phyloP scores from a whole-genome alignment of 169 alveolate genomes.

The Plasmodium coatneyi region DNA sequence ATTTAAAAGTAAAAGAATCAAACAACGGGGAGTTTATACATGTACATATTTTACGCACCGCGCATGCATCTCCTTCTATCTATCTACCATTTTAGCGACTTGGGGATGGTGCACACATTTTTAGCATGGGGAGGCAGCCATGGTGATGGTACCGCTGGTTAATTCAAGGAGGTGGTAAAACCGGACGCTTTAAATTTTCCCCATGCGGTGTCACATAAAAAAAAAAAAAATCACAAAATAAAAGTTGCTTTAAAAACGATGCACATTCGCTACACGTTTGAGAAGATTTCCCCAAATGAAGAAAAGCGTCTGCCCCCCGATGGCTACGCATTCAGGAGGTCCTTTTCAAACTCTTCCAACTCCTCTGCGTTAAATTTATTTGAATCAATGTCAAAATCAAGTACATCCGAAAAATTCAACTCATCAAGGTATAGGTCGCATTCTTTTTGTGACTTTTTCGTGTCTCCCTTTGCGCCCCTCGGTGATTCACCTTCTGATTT shows the following conservation, averaged over 20 bases:
- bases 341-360: constrained; percentile 65
- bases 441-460: background rate
- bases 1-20: background rate
- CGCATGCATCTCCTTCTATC: background rate
- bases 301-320: background rate
- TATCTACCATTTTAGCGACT: background rate
- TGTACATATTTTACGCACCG: background rate
- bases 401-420: constrained; percentile 13
- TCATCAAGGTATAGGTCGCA: constrained; percentile 31
- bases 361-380: constrained; percentile 39
- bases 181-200: background rate
- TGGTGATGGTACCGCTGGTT: background rate
- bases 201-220: background rate
- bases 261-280: background rate
- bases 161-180: background rate
- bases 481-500: background rate
- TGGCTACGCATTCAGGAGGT: constrained; percentile 22
- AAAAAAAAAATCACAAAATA: background rate
- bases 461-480: background rate
- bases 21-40: background rate
- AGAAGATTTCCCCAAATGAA: background rate
- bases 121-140: background rate
- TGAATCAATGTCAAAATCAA: constrained; percentile 27
- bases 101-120: background rate
- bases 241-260: background rate